Base-by-base conservation (phyloP, 495 filamentous ascomycete genomes). In the Penicillium paxilli region DNA sequence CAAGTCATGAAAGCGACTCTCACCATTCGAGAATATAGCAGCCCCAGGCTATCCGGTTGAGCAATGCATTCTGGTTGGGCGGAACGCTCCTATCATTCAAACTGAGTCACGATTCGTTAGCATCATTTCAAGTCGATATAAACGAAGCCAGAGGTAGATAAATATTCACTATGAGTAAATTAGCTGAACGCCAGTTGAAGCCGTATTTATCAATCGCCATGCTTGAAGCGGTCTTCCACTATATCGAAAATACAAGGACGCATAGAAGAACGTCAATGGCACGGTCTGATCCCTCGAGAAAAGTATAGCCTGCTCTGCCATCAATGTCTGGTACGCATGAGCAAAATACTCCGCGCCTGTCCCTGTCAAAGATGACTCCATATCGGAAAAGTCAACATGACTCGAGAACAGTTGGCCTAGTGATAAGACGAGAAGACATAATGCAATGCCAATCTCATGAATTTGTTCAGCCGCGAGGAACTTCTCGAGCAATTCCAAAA, bases 11-110 rank as follows among this genome's bases (percentile, higher is more conserved):
- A n/a, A n/a, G n/a, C n/a, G n/a, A n/a, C 8, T 4, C 44, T 12
- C 11, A 63, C 60, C 56, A 63, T 51, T 63, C 60, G 4, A 63
- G 56, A 9, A 63, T 41, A 26, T 59, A 63, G 20, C 60, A 63
- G 20, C 49, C 52, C 60, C 60, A 63, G 9, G 52, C 52, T 19
- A 55, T 56, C n/a, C 60, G 60, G 17, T 50, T 40, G 10, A 63
- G 16, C 2, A 45, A 23, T 2, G 32, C 49, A 28, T 48, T 48
- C 17, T 51, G 45, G 10, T 51, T 45, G 1, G 44, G 28, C 11
- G 20, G 20, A 7, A 54, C 55, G 5, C 9, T 52, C 21, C 12
- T 52, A n/a, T 37, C 52, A 19, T 53, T 52, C 22, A 56, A 21
- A 25, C 59, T 62, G 25, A 4, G n/a, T n/a, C n/a, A n/a, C n/a